phyloP scores from a whole-genome alignment of 1,139 yeast genomes.

The Debaryomyces coudertii region DNA sequence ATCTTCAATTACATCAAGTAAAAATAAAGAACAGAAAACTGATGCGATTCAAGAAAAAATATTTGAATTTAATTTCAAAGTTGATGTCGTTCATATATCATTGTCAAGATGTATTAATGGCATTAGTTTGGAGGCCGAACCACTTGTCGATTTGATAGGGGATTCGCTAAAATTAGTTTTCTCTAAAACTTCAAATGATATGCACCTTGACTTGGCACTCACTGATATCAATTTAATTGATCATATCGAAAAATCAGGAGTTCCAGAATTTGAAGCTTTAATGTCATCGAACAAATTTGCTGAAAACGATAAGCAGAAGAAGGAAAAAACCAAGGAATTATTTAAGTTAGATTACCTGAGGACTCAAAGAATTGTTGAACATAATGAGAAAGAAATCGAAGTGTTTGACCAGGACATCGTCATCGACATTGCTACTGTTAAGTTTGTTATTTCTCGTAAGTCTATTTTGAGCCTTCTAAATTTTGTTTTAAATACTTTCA shows the following conservation, averaged over 20 bases:
- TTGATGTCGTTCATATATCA: slow-evolving; percentile 64
- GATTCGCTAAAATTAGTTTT: slow-evolving; percentile 65
- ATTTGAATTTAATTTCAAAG: slow-evolving; percentile 71
- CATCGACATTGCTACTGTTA: slow-evolving; percentile 79
- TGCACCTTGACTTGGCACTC: slow-evolving; percentile 68
- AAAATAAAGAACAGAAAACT: slow-evolving; percentile 12
- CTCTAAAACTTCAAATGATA: slow-evolving; percentile 58
- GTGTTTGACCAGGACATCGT: slow-evolving; percentile 78
- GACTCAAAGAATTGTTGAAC: slow-evolving; percentile 62
- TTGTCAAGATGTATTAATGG: slow-evolving; percentile 70
- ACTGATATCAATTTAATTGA: slow-evolving; percentile 74
- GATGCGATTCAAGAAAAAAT: slow-evolving; percentile 53
- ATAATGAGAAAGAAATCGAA: slow-evolving; percentile 60
- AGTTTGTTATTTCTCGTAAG: slow-evolving; percentile 74
- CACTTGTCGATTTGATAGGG: slow-evolving; percentile 72
- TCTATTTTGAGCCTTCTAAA: slow-evolving; percentile 79
- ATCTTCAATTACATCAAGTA: slow-evolving; percentile 13
- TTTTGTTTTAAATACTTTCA: slow-evolving; percentile 82
- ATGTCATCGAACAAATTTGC: slow-evolving; percentile 65
- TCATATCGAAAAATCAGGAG: slow-evolving; percentile 65
- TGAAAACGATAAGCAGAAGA: slow-evolving; percentile 29
- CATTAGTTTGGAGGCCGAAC: slow-evolving; percentile 61
- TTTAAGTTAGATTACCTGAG: slow-evolving; percentile 66
- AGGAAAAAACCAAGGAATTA: slow-evolving; percentile 46
- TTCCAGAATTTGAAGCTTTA: slow-evolving; percentile 67